Evolutionary conservation across 768 basidiomycete species (phyloP).

Genomic region (Filobasidium floriforme): DNA sequence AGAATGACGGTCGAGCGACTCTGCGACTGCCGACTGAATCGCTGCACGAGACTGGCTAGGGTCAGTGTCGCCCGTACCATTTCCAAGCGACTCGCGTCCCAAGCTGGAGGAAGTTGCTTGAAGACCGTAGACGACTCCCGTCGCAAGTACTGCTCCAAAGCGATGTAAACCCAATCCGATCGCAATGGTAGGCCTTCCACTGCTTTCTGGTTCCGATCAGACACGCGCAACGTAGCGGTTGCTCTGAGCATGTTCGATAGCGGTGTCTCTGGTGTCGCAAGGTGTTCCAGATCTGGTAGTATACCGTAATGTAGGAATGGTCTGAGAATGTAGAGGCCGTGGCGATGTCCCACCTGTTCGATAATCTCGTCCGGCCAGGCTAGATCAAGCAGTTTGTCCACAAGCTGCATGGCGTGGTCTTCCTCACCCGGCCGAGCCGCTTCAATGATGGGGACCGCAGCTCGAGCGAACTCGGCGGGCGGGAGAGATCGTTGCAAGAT

Average conservation of each 20-base stretch:
- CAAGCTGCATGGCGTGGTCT: conserved; percentile 49
- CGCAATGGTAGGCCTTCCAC: conserved; percentile 51
- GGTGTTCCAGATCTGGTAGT: conserved; percentile 29
- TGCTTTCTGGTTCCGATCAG: conserved; percentile 43
- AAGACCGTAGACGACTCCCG: conserved; percentile 70
- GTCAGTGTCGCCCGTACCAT: conserved; percentile 63
- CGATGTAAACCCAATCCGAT: conserved; percentile 61
- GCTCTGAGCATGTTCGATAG: conserved; percentile 45
- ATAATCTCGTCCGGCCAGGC: conserved; percentile 4
- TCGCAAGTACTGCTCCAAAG: conserved; percentile 70
- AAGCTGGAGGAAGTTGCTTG: conserved; percentile 57
- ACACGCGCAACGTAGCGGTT: conserved; percentile 54
- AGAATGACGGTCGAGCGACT: conserved; percentile 58
- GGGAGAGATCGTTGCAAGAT: background rate
- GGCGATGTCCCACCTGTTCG: conserved; percentile 26
- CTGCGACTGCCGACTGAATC: conserved; percentile 30
- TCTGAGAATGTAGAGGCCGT: conserved; percentile 40
- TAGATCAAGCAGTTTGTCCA: conserved; percentile 32
- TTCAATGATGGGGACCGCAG: conserved; percentile 3
- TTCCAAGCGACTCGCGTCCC: conserved; percentile 74
- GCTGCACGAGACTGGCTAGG: conserved; percentile 51
- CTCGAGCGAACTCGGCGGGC: background rate
- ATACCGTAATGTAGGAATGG: conserved; percentile 41
- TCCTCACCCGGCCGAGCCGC: conserved; percentile 64
- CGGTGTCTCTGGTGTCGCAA: conserved; percentile 30